Base-by-base conservation (phyloP, 805 yeast genomes). In the Yamadazyma philogaea region DNA sequence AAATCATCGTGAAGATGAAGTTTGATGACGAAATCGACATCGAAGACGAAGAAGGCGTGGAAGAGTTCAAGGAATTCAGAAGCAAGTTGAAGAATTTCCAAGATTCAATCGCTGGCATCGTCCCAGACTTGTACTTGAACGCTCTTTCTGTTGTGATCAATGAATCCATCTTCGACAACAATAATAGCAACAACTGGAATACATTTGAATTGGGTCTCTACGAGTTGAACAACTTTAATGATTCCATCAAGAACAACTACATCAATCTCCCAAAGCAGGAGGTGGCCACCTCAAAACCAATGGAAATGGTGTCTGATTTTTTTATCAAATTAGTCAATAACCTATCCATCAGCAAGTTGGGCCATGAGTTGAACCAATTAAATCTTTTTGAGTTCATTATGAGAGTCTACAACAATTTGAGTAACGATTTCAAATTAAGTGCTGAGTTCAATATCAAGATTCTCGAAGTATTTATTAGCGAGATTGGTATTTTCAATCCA, bases 361-460 rank as follows among this genome's bases (percentile, higher is more conserved):
- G 78, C 49, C 96, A 90, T 58, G 88, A 95, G n/a, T 72, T 84
- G 46, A 81, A 89, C 46, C 96, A 88, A 58, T 64, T 87, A 30
- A 74, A 77, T 37, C 87, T 86, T 51, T 88, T 93, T 70, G 98
- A 93, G 59, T 70, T 93, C 26, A 79, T 88, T 24, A 82, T 87
- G 43, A 84, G 87, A 56, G 93, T 88, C 55, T 81, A 86, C 51
- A 67, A 76, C 19, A 81, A 84, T 49, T 76, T 83, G 56, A 60
- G 55, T 28, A 78, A 73, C 21, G 54, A 49, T 12, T 42, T 54
- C 17, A 49, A 40, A 40, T 24, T 31, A 6, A 44, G 42, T 20
- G 4, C 37, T 8, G 43, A 43, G 35, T 67, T 85, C 31, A 68
- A 86, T 8, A 60, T 75, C 46, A 76, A 82, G 45, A 78, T 88